Base-by-base conservation (phyloP, 176 grass and related monocot species). In the Miscanthus lutarioriparius region DNA sequence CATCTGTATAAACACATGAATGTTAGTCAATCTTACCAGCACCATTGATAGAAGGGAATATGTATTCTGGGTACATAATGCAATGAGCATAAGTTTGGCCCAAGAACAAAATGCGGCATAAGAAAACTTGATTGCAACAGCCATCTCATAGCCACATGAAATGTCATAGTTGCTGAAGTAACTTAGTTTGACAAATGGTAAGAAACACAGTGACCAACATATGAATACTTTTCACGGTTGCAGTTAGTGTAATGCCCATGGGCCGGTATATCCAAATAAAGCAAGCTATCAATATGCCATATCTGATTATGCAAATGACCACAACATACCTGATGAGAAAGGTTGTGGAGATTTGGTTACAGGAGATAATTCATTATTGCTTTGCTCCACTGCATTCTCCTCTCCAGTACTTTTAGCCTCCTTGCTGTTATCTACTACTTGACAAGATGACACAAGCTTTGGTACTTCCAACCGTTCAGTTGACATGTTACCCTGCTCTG, bases 371-470 rank as follows among this genome's bases (percentile, higher is more conserved):
- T 38, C 64, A 22, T 74, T 68, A 49, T 59, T 48, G 67, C 59
- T 73, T 79, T 62, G 61, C 69, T 72, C 65, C 25, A 64, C 17
- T 26, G 3, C 47, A 90, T 62, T 78, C 28, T 85, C 81, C 47
- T 75, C 73, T 70, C 58, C 70, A 53, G 59, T 80, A 82, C n/a
- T 88, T 91, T 95, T 78, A 44, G 53, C 44, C 62, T 85, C 82
- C 28, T 82, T 77, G 66, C 22, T 72, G 35, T 36, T 83, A 75
- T 80, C 77, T 67, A 74, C 53, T 84, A 76, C 78, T 71, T 85
- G 72, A 90, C 81, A 68, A 66, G 89, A 83, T 87, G 41, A 66
- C 39, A 47, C 78, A 86, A 79, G 35, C 3, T 83, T 66, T 75
- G 69, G 28, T 70, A 77, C 58, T 81, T 86, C 90, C 22, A 76